Evolutionary conservation across 805 yeast genomes (phyloP), one percentile per base, ranked within the genome.

Genomic region (Pichia kluyveri): DNA sequence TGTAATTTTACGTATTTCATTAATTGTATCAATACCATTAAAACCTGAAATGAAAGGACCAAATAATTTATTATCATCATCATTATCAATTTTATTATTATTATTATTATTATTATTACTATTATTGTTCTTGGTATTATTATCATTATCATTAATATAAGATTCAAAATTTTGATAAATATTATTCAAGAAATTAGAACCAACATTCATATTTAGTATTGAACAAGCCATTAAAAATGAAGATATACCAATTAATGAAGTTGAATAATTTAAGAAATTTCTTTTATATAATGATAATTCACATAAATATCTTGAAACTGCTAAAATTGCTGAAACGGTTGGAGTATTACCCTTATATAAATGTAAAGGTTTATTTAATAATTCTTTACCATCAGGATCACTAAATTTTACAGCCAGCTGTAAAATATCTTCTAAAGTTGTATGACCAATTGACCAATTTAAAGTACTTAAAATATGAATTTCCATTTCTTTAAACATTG

Each of bases 151-250:
- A 44, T 56, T 56, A 30, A 52, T 50, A 39, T 41, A 52, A 41
- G 53, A 44, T 37, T 52, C 42, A 32, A 38, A 47, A 14, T 36
- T 43, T 7, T 54, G 50, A 39, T 47, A 53, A 28, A 62, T 52
- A 14, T 42, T 51, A 36, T 61, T 64, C 18, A 74, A 56, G 40
- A 62, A 60, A 28, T 59, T 57, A 2, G 72, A 56, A 14, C 77
- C 80, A 41, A 70, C 59, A 28, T 76, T 70, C 42, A 76, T 61
- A 27, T 73, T 73, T 40, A 77, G 60, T 70, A 77, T 75, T 17
- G 79, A 68, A 52, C 80, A 75, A 12, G 83, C 77, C 50, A 78
- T 60, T 46, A 76, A 60, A 54, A 74, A 75, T n/a, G 80, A 77
- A 3, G 80, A 62, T 12, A 70, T 61, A n/a, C 77, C 72, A 15